Base-by-base conservation (phyloP, 495 filamentous ascomycete species). In the Aspergillus affinis region DNA sequence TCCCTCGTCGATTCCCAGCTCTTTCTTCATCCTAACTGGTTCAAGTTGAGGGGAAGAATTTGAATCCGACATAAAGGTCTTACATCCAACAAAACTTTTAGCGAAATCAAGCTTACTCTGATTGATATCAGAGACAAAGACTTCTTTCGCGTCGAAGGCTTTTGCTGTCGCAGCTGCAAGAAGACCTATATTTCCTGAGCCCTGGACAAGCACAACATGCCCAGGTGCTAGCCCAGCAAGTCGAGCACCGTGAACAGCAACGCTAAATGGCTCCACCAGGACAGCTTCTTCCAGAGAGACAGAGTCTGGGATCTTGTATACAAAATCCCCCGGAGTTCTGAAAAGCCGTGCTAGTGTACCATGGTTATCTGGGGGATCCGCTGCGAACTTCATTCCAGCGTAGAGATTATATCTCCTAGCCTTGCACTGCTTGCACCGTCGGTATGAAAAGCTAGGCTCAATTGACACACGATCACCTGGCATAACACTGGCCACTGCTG, bases 391-490 rank as follows among this genome's bases (percentile, higher is more conserved):
- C 90, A 97, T 95, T 50, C 88, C 82, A 0, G 82, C 76, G 74
- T 92, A 97, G 19, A 96, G 84, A 67, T 96, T 94, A 76, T 97
- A 97, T 53, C 81, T 79, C 29, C 92, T 92, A 18, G 74, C 69
- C 54, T 92, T 88, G 81, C 92, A 97, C 65, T 75, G 75, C 23
- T 65, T 65, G 78, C 92, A 96, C 32, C 81, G 78, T 29, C 91
- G 82, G 78, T 92, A 97, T 5, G 92, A 88, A 51, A 86, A 84
- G 58, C 90, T 91, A 4, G 92, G 92, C 73, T 97, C 92, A 60
- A 97, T 83, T 30, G 90, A 90, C 41, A 94, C 81, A 32, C 82
- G 81, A 78, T 94, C 90, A 57, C 91, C 90, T 18, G 74, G 64
- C 61, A 84, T 74, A 17, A 96, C 72, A 3, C 70, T 74, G 32